Conservation (phyloP, 164 flowering plant genomes). For the Nymphaea thermarum region DNA sequence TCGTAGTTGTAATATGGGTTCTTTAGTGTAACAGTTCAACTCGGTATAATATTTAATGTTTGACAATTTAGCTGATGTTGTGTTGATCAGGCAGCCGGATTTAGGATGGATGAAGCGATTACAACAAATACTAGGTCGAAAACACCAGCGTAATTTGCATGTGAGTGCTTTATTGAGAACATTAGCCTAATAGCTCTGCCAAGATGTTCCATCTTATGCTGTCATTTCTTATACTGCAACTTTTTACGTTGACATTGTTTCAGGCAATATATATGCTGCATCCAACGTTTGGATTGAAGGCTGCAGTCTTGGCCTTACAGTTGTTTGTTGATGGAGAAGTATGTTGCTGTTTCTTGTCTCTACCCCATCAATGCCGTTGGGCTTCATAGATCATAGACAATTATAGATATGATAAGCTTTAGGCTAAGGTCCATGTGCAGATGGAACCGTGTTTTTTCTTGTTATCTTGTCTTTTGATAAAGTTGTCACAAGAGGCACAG, state of each 20-base stretch:
- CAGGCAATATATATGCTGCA: conserved; percentile 95
- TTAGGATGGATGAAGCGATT: conserved; percentile 93
- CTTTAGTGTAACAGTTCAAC: neutral
- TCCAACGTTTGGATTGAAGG: conserved; percentile 78
- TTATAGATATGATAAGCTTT: no score
- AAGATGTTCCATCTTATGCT: neutral
- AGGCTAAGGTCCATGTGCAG: no score
- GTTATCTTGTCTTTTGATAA: no score
- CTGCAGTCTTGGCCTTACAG: conserved; percentile 68
- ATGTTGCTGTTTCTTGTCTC: conserved; percentile 9
- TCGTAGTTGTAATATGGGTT: no score
- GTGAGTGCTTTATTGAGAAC: conserved; percentile 23
- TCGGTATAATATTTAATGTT: no score
- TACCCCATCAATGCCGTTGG: neutral
- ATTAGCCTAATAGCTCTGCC: no score
- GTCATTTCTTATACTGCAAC: neutral
- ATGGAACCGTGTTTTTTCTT: no score
- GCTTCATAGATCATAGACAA: no score
- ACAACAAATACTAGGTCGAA: conserved; percentile 95
- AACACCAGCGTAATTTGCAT: conserved; percentile 86
- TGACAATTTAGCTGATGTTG: conserved; percentile 1
- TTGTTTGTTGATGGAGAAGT: conserved; percentile 76
- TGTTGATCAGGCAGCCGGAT: conserved; percentile 67
- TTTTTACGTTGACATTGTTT: conserved; percentile 5
- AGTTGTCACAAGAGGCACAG: no score